These are phyloP conservation scores for Geranium rotundifolium DNA, from an alignment of 345 rosid species.

Conservation along the genomic window DNA sequence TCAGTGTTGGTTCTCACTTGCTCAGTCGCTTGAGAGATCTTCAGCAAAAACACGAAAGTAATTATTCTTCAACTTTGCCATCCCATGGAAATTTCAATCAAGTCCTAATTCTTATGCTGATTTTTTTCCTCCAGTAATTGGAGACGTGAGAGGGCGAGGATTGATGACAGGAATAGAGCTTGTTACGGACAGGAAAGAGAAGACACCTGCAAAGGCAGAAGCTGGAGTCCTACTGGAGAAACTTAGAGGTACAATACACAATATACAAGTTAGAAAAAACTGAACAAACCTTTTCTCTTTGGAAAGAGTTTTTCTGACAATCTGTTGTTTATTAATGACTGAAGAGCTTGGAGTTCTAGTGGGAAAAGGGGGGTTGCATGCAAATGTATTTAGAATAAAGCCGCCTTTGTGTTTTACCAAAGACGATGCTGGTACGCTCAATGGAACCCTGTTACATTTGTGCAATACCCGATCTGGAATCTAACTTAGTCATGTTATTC, in stretches of 20 bases:
- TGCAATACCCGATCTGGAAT: too few relatives aligned
- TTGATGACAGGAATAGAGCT: constrained; percentile 81
- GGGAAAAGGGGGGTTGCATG: constrained; percentile 90
- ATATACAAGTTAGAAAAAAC: too few relatives aligned
- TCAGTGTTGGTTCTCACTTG: constrained; percentile 65
- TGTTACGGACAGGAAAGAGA: constrained; percentile 62
- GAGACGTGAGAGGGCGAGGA: constrained; percentile 91
- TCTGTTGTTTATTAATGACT: constrained; percentile 4
- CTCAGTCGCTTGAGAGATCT: constrained; percentile 54
- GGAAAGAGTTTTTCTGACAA: constrained; percentile 1
- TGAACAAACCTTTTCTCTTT: too few relatives aligned
- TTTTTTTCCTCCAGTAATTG: constrained; percentile 44
- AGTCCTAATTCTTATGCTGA: too few relatives aligned
- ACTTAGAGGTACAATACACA: constrained; percentile 45
- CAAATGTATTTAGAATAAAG: constrained; percentile 77
- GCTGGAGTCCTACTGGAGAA: constrained; percentile 68
- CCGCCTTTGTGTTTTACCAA: constrained; percentile 96
- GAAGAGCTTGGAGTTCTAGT: constrained; percentile 70
- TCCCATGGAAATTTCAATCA: background rate
- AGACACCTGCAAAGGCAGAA: constrained; percentile 86
- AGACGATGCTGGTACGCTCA: constrained; percentile 65
- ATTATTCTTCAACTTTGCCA: constrained; percentile 12
- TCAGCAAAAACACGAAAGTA: constrained; percentile 67
- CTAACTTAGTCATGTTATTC: too few relatives aligned
- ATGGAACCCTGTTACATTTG: too few relatives aligned